These are phyloP conservation scores for Spathaspora passalidarum DNA, from an alignment of 805 yeast species.

Conservation along the genomic window DNA sequence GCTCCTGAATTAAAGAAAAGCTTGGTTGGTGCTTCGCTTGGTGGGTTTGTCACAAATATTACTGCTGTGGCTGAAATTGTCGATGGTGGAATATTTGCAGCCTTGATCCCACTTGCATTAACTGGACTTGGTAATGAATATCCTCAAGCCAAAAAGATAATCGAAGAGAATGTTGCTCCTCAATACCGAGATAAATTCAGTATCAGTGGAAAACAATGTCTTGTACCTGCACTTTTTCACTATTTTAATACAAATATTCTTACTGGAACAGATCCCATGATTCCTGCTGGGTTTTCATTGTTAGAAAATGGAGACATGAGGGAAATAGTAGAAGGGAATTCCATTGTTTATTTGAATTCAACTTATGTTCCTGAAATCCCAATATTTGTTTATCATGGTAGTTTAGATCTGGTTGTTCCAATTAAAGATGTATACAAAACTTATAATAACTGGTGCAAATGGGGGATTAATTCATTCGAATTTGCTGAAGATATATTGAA, in stretches of 20 bases:
- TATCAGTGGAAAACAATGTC: constrained; percentile 4
- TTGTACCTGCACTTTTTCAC: constrained; percentile 6
- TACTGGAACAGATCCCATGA: constrained; percentile 11
- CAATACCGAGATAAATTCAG: neutral
- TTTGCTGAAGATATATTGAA: constrained; percentile 22
- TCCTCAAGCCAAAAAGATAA: constrained; percentile 14
- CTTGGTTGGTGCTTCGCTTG: constrained; percentile 32
- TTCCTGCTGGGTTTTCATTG: constrained; percentile 16
- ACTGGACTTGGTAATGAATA: constrained; percentile 30
- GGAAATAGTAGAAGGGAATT: constrained; percentile 18
- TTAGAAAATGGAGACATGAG: constrained; percentile 11
- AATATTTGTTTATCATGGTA: constrained; percentile 20
- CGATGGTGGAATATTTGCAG: constrained; percentile 27
- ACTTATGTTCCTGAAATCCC: constrained; percentile 18
- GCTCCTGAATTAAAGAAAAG: constrained; percentile 28
- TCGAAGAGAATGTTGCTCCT: neutral
- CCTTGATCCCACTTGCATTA: constrained; percentile 27
- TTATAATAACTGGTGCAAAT: constrained; percentile 26
- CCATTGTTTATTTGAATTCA: constrained; percentile 15
- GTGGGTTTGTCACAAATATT: constrained; percentile 36
- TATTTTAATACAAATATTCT: constrained; percentile 10
- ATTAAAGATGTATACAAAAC: constrained; percentile 15
- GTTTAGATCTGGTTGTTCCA: constrained; percentile 19
- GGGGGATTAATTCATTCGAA: constrained; percentile 26
- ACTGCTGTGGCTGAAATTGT: constrained; percentile 22